phyloP scores from a whole-genome alignment of 2,329 filamentous ascomycete genomes.

The Fusarium proliferatum region DNA sequence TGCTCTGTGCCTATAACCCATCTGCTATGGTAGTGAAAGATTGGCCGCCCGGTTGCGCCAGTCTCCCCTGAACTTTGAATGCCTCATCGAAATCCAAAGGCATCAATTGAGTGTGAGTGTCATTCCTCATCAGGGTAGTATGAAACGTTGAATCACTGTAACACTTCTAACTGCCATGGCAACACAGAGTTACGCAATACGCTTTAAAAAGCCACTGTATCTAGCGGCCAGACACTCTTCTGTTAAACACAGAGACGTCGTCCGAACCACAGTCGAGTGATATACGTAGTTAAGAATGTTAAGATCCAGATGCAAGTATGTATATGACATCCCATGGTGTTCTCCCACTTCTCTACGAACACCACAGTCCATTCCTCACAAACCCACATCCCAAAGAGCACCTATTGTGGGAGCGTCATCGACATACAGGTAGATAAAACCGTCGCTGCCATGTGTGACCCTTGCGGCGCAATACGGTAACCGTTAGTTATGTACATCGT shows the following conservation, averaged over 20 bases:
- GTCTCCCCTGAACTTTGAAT: not conserved
- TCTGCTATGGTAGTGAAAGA: not conserved
- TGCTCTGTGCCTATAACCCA: not conserved
- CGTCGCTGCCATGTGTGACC: conserved; percentile 16
- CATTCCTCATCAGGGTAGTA: conserved; percentile 2
- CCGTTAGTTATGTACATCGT: conserved; percentile 10
- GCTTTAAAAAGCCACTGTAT: not conserved
- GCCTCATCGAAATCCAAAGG: not conserved
- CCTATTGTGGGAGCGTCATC: not conserved
- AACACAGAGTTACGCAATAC: conserved; percentile 18
- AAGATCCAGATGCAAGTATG: not conserved
- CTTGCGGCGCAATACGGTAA: conserved; percentile 5
- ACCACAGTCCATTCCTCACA: not conserved
- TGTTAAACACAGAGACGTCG: not conserved
- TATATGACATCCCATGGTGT: not conserved
- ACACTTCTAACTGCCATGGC: conserved; percentile 20
- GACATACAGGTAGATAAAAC: not conserved
- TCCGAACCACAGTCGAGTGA: not conserved
- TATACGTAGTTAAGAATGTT: not conserved
- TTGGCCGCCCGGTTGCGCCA: not conserved
- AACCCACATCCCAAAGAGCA: not conserved
- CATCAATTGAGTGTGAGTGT: not conserved
- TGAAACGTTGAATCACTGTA: conserved; percentile 23
- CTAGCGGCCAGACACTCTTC: conserved; percentile 4
- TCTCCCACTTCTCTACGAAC: not conserved